Evolutionary conservation across 768 basidiomycete species (phyloP), one percentile per base, ranked within the genome.

Genomic region (Lactifluus piperatus): DNA sequence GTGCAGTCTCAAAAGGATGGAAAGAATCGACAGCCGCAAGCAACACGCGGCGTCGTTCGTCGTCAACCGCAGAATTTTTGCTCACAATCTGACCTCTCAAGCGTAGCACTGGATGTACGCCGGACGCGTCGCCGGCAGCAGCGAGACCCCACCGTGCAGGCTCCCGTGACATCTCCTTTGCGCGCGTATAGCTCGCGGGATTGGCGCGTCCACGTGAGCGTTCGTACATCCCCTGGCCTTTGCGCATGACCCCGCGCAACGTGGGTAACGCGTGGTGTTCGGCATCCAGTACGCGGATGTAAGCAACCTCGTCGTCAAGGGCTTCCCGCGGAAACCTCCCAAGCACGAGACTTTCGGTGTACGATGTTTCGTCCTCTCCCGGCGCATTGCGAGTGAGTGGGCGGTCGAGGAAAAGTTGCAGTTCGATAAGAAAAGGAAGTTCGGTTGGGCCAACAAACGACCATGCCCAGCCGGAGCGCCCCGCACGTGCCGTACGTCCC

Each of bases 391-490:
- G 77, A 46, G 79, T 77, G 43, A 97, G 69, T 0, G 92, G 90
- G 5, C 89, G 82, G 4, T 84, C 88, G 36, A 98, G 80, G 73
- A 97, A 97, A 37, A 95, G 81, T 66, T 97, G 94, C 43, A 99
- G 77, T 69, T 99, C 97, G 62, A 94, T 77, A 26, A 98, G 79
- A 73, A 89, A 90, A 0, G 94, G 94, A 32, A 97, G 77, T 67
- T 99, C 97, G 13, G 79, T 68, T 67, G 86, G 81, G 4, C 90
- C 89, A 54, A 97, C 79, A 68, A 99, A 91, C 3, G 91, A 93
- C 91, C 92, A 97, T 2, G 95, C 95, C 88, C 92, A 93, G 32
- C 97, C 97, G 68, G 85, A 86, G 55, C 94, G 79, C 14, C 97
- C 97, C 1, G 95, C 95, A 67, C 97, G 82, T 6, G 97, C 97